Base-by-base conservation (phyloP, 352 stramenopile species). In the Pythium phragmitis region DNA sequence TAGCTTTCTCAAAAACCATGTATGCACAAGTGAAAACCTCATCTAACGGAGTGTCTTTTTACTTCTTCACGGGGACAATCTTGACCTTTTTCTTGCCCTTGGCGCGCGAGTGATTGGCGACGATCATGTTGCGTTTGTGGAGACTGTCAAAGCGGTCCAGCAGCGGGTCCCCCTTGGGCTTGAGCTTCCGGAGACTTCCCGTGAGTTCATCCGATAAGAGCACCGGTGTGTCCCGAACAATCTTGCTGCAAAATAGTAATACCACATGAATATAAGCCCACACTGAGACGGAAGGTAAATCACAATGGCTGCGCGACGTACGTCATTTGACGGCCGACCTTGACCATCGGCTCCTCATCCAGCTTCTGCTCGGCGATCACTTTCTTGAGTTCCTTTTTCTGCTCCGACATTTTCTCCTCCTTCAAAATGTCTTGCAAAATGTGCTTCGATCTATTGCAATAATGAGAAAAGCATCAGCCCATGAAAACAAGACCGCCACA, bases 121-220 rank as follows among this genome's bases (percentile, higher is more conserved):
- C 71, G 59, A 95, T 89, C 80, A 88, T 75, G 70, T 94, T 95
- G 60, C 87, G 85, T 75, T 92, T 91, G 80, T 92, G 87, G 52
- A 95, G 65, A 75, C 80, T 92, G 69, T 95, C 87, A 66, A 88
- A 94, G 34, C 87, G 84, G 59, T 95, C 87, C 47, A 92, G 69
- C 19, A 95, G 69, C 42, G 84, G 80, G 59, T 89, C 77, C 53
- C 85, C 84, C 76, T 93, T 95, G 14, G 84, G 87, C 61, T 89
- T 89, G 13, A 93, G 71, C 34, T 77, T 82, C 41, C 87, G 85
- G 55, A 94, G 74, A 61, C 82, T 92, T 54, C 87, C 87, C 48
- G 76, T 90, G 43, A 95, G 79, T 56, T 95, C 87, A 57, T 92
- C 83, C 21, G 81, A 81, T 57, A 93, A 81, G n/a, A 83, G 73